Base-by-base conservation (phyloP, 306 rosid genomes). In the Oxytropis ochrocephala region DNA sequence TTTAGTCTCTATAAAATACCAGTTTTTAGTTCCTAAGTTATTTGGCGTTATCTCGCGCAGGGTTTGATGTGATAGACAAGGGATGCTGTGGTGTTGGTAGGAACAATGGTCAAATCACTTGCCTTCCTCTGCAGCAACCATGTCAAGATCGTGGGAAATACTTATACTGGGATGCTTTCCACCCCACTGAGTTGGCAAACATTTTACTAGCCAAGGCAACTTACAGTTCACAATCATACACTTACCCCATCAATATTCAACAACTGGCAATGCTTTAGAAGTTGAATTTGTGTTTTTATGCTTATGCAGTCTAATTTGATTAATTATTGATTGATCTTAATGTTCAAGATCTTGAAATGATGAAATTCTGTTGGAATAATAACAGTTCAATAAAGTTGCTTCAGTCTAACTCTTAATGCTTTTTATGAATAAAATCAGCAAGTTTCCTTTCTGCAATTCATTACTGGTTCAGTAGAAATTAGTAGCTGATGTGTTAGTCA, bases 1-100 rank as follows among this genome's bases (percentile, higher is more conserved):
- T n/a, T n/a, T n/a, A 32, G 8, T 30, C 35, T 16, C 35, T 49
- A 2, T n/a, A 44, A 43, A n/a, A 43, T 43, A 43, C 13, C 48
- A 11, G 0, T 12, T 5, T 4, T 43, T 1, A 12, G 14, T 43
- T 6, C 0, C 16, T 2, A 6, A 43, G 7, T 43, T 43, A n/a
- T 43, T 5, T 4, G 7, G 16, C 32, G n/a, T 54, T 64, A 54
- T 29, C 17, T 29, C 17, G 13, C 17, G 42, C 84, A 93, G 98
- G 96, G 8, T 94, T 94, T 84, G 90, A 85, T 9, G 96, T 87
- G 53, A 7, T 79, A 13, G 99, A 94, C 85, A 82, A 88, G 57
- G 97, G 97, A 4, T 94, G 97, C 51, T 94, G 95, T 75, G 99
- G 97, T 43, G 99, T 90, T 62, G 96, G 95, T 2, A 88, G 64